Percentiles rank a stretch among this genome's conserved stretches.
phyloP scores from a whole-genome alignment of 108 stramenopile species.

The Hondaea fermentalgiana region DNA sequence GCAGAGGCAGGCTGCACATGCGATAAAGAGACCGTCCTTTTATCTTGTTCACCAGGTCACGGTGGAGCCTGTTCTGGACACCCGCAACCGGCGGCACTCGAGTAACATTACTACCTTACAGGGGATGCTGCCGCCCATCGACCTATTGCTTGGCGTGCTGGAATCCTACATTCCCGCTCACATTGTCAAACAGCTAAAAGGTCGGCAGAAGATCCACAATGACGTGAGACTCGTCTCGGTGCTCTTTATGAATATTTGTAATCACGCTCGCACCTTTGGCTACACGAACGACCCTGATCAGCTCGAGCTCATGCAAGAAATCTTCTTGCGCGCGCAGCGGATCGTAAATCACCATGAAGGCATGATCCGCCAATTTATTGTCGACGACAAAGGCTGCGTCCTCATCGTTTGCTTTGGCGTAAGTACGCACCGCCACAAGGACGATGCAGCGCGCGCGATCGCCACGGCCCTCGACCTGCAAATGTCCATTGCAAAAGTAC shows the following conservation, averaged over 20 bases:
- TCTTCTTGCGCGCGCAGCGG: constrained; percentile 3
- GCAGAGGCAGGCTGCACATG: too few species aligned
- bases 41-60: background rate
- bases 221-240: background rate
- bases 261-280: background rate
- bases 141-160: background rate
- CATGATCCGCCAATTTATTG: constrained; percentile 25
- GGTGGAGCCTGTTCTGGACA: background rate
- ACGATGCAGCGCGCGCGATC: constrained; percentile 20
- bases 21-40: background rate
- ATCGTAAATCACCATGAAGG: constrained; percentile 21
- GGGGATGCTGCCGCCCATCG: background rate
- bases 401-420: constrained; percentile 25
- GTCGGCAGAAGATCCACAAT: background rate
- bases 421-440: background rate
- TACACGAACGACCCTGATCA: background rate
- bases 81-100: background rate
- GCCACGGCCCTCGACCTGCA: constrained; percentile 21
- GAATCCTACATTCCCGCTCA: constrained; percentile 9
- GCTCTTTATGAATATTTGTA: background rate
- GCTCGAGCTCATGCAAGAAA: constrained; percentile 13
- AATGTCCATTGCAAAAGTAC: background rate
- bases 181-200: background rate
- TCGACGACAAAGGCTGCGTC: constrained; percentile 33
- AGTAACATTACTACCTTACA: background rate